A percentile compares a stretch with the other conserved stretches of the same genome.
Evolutionary conservation across 208 protist species (phyloP).

Genomic region (Crithidia bombi): DNA sequence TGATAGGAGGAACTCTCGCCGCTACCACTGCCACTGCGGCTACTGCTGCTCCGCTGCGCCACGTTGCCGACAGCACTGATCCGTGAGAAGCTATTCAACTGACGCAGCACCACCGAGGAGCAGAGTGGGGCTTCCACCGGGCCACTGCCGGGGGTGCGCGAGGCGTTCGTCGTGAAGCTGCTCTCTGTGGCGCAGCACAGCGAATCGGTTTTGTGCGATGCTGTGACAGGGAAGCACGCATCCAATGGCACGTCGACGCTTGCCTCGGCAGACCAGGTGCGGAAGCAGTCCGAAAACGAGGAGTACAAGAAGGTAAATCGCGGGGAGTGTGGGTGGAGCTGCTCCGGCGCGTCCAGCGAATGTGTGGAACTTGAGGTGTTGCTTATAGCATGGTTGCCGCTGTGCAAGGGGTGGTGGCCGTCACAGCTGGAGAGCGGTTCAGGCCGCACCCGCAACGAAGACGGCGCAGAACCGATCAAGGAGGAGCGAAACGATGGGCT

Average conservation of each 20-base stretch:
- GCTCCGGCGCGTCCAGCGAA: neutral
- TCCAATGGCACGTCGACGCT: conserved; percentile 25
- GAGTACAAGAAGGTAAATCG: conserved; percentile 2
- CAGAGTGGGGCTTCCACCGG: neutral
- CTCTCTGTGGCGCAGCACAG: conserved; percentile 14
- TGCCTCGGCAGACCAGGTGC: conserved; percentile 15
- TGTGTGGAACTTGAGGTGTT: neutral
- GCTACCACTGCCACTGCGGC: neutral
- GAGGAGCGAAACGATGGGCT: conserved; percentile 7
- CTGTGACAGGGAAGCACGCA: neutral
- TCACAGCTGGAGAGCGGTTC: neutral
- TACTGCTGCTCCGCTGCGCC: neutral
- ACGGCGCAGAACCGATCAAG: conserved; percentile 11
- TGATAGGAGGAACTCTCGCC: no score
- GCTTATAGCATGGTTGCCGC: neutral
- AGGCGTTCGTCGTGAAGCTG: conserved; percentile 9
- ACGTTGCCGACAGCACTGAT: neutral
- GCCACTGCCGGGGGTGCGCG: neutral
- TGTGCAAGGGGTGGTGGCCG: neutral
- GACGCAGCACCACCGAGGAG: conserved; percentile 3
- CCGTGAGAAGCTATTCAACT: conserved; percentile 16
- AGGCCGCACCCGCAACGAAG: neutral
- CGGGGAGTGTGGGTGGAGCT: neutral
- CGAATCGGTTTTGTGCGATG: conserved; percentile 10
- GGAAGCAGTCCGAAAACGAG: neutral